A percentile compares a stretch with the other conserved stretches of the same genome.
phyloP scores from a whole-genome alignment of 176 grass and related monocot genomes.

The Hordeum marinum region DNA sequence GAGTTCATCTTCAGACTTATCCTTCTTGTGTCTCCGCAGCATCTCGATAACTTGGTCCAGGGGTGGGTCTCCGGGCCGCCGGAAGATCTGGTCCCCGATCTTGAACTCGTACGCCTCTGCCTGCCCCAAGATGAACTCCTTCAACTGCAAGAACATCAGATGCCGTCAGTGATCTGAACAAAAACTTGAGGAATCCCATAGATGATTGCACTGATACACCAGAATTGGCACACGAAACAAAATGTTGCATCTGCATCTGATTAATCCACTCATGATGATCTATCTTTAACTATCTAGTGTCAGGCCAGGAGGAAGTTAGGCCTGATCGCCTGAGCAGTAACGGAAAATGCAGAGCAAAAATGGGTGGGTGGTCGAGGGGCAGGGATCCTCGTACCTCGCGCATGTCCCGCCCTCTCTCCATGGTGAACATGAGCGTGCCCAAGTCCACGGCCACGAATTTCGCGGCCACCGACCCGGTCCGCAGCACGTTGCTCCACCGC shows the following conservation, averaged over 20 bases:
- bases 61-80: conserved; percentile 78
- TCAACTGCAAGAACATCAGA: conserved; percentile 37
- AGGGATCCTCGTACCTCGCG: conserved; percentile 40
- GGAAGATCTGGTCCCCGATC: conserved; percentile 60
- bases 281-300: not conserved
- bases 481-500: conserved; percentile 83
- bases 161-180: no score
- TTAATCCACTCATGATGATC: not conserved
- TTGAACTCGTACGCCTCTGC: conserved; percentile 82
- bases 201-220: no score
- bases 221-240: no score
- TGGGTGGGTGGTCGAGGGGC: not conserved
- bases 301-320: not conserved
- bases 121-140: conserved; percentile 77
- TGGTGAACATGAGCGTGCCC: conserved; percentile 88
- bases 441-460: conserved; percentile 80
- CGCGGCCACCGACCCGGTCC: conserved; percentile 63
- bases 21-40: conserved; percentile 34
- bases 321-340: not conserved
- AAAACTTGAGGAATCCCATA: no score
- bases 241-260: not conserved
- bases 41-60: conserved; percentile 59
- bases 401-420: conserved; percentile 65
- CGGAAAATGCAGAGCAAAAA: not conserved
- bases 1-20: not conserved